Base-by-base conservation (phyloP, 805 yeast genomes). In the Tetrapisispora namnaoensis region DNA sequence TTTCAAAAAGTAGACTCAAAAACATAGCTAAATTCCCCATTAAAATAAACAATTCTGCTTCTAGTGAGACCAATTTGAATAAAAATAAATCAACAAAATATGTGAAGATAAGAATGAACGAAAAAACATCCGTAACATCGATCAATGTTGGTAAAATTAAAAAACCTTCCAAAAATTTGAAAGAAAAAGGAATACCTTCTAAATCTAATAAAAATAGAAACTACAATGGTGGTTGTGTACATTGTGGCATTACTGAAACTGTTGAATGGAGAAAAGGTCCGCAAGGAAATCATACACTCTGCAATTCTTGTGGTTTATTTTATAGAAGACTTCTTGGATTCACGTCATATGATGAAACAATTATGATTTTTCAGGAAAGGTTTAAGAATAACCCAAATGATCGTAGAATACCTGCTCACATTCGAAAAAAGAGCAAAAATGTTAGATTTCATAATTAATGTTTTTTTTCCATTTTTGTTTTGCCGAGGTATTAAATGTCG, bases 191-290 rank as follows among this genome's bases (percentile, higher is more conserved):
- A 9, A 40, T 40, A 2, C 43, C 43, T 14, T 40, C 43, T 4
- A 40, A 40, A 40, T 40, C 43, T 17, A 40, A 40, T 27, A 40
- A 40, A 20, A 40, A 40, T 17, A 27, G 43, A 14, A 40, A 40
- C 10, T 40, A 40, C 14, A 40, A 40, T 27, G 43, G 43, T 5
- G 43, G 43, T n/a, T 40, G 43, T 27, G 43, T 40, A 13, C 43
- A 40, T 40, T 40, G 43, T n/a, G 43, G 43, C 4, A 27, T 40
- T 20, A 40, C 34, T 2, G 43, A 40, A 13, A 40, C 43, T 7
- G 43, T 42, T 10, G 44, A 42, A 42, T 42, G 44, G 37, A 40
- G 43, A 17, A 40, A 40, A 27, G 43, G 43, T 17, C 43, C 43
- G n/a, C 43, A 40, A 27, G 43, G 43, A 16, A 40, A 40, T 9